These are phyloP conservation scores for Aquanectria penicillioides DNA, from an alignment of 2,329 filamentous ascomycete species.

Conservation along the genomic window DNA sequence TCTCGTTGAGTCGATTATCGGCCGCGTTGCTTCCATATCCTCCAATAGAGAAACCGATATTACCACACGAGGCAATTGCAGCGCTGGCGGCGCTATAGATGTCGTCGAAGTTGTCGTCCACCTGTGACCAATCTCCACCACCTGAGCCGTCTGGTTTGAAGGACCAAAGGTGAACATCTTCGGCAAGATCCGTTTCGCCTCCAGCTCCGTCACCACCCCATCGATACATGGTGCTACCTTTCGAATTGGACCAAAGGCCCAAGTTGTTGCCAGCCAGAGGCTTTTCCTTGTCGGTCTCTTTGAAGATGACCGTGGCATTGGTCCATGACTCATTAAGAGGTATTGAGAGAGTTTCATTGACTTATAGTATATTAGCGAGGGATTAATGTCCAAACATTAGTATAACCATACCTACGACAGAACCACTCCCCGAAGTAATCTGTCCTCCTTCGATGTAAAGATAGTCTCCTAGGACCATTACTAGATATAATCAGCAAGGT, in stretches of 20 bases:
- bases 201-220: conserved; percentile 6
- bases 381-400: neutral
- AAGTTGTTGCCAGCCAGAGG: conserved; percentile 2
- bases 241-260: neutral
- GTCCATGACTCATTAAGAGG: conserved; percentile 8
- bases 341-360: conserved; percentile 5
- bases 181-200: neutral
- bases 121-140: neutral
- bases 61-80: neutral
- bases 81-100: conserved; percentile 6
- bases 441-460: conserved; percentile 17
- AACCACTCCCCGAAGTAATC: neutral
- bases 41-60: neutral
- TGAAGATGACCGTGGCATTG: conserved; percentile 8
- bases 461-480: conserved; percentile 1
- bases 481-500: neutral
- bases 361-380: neutral
- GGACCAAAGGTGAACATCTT: conserved; percentile 9
- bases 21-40: conserved; percentile 9
- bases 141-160: neutral
- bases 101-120: conserved; percentile 3
- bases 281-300: conserved; percentile 8
- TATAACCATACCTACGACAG: neutral
- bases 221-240: conserved; percentile 7
- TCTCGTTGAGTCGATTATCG: conserved; percentile 6